Evolutionary conservation across 495 filamentous ascomycete genomes (phyloP), one percentile per base, ranked within the genome.

Genomic region (Talaromyces ruber): DNA sequence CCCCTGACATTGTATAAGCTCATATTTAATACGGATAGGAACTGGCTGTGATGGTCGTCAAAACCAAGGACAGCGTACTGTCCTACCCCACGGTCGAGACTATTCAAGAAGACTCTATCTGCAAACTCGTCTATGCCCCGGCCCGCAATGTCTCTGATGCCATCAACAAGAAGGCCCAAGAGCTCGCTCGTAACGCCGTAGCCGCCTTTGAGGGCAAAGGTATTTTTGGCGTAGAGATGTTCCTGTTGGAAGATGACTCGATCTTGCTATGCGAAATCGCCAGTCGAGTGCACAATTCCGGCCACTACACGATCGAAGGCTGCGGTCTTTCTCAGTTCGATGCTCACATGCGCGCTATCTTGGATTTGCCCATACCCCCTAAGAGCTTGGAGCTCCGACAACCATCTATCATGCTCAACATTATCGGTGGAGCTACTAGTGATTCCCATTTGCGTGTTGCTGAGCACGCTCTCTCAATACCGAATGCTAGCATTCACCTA

Each of bases 201-300:
- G 82, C 82, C 50, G 85, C 83, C 9, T 88, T 98, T 64, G 85
- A 86, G 76, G 94, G 94, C 55, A 88, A 93, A 65, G 94, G 94
- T 62, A 88, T 96, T 32, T 98, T 97, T 73, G 94, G 93, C 0
- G 93, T 98, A 0, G 94, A 98, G 74, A 90, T 98, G 87, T 98
- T 98, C 73, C 78, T 97, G 7, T 82, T 95, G n/a, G 76, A 87
- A 51, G 85, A 95, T 68, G 84, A 83, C 76, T 77, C 65, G 62
- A 79, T 96, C 3, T 75, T 96, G 63, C 80, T 98, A 60, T 97
- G 96, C 72, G 94, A 98, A 74, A 88, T 97, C 57, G 94, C 94
- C n/a, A 92, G 91, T 52, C 85, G 94, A 9, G 91, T 93, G 47
- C 94, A 98, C 76, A 98, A 98, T 75, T 96, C 91, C 1, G 94